phyloP scores from a whole-genome alignment of 169 alveolate species.

The Eimeria brunetti region DNA sequence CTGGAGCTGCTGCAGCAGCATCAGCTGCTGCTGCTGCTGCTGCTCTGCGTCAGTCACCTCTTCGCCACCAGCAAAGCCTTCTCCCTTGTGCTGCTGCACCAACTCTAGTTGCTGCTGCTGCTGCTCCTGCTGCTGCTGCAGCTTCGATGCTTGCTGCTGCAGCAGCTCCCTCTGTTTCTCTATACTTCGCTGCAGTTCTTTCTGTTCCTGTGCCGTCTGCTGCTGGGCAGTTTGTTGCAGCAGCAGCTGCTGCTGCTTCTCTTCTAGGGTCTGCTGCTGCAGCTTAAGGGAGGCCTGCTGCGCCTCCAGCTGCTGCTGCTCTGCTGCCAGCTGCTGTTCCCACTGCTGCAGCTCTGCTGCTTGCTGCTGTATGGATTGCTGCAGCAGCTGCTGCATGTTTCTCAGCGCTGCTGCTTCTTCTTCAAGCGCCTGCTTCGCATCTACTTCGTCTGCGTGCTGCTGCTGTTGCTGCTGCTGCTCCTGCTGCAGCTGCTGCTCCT shows the following conservation, averaged over 20 bases:
- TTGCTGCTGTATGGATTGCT: constrained; percentile 34
- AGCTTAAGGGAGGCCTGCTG: background rate
- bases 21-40: constrained; percentile 30
- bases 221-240: constrained; percentile 24
- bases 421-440: background rate
- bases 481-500: background rate
- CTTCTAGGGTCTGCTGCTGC: constrained; percentile 8
- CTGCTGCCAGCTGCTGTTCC: background rate
- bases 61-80: background rate
- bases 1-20: constrained; percentile 29
- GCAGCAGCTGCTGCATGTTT: constrained; percentile 26
- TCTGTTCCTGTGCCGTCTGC: background rate
- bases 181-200: constrained; percentile 1
- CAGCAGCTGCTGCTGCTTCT: constrained; percentile 34
- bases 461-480: background rate
- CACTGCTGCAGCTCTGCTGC: constrained; percentile 50
- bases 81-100: constrained; percentile 1
- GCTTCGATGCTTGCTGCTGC: background rate
- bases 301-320: constrained; percentile 48
- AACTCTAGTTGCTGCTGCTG: constrained; percentile 16
- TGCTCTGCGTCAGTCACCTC: constrained; percentile 8
- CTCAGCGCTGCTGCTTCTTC: background rate
- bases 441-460: background rate
- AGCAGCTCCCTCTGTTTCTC: background rate
- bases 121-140: constrained; percentile 31